A percentile compares a stretch with the other conserved stretches of the same genome.
Conservation (phyloP, 139 green algal species). For the Asterochloris sp. region DNA sequence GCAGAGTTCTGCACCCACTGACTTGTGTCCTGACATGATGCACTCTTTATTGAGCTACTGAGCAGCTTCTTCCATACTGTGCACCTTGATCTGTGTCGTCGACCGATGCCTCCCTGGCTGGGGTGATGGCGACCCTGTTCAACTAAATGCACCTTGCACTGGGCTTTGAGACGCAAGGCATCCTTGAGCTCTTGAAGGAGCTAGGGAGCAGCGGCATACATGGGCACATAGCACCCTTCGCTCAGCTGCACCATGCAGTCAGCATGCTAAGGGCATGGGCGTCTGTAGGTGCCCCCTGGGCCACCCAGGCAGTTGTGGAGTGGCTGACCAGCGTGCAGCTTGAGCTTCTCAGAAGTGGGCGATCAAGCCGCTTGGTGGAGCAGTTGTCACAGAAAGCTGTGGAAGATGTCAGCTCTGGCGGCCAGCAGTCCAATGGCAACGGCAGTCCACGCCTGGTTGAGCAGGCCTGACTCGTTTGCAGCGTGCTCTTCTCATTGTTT, state of each 20-base stretch:
- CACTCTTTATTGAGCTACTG: background rate
- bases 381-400: slow-evolving; percentile 9
- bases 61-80: background rate
- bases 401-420: background rate
- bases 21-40: background rate
- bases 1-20: background rate
- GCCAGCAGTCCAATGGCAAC: background rate
- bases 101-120: no score
- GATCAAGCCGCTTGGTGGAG: slow-evolving; percentile 8
- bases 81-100: background rate
- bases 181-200: no score
- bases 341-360: slow-evolving; percentile 19
- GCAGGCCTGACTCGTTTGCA: no score
- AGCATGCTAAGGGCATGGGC: background rate
- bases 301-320: slow-evolving; percentile 54
- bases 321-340: slow-evolving; percentile 44
- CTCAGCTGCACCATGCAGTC: background rate
- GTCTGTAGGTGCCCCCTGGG: slow-evolving; percentile 61
- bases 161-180: no score
- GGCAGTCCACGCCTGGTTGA: background rate
- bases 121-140: no score
- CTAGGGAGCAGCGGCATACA: no score
- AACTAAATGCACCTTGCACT: no score
- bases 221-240: no score
- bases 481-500: no score